Evolutionary conservation across 345 rosid genomes (phyloP).

Genomic region (Linum tenue): DNA sequence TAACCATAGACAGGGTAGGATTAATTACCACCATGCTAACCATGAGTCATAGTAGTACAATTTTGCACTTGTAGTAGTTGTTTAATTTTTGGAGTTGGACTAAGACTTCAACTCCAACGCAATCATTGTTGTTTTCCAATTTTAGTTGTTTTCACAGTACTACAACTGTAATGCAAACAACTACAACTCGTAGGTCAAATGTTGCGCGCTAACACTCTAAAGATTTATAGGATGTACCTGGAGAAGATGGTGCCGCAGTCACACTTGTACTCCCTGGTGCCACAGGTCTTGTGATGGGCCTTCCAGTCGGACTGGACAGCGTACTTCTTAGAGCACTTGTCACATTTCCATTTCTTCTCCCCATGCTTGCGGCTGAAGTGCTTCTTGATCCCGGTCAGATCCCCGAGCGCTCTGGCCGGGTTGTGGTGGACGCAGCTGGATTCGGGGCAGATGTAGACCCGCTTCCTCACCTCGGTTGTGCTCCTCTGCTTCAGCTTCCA

Average conservation of each 20-base stretch:
- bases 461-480: conserved; percentile 42
- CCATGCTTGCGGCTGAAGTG: conserved; percentile 79
- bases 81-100: no score
- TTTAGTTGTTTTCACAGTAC: no score
- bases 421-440: conserved; percentile 60
- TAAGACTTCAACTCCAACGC: no score
- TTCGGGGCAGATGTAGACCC: conserved; percentile 66
- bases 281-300: conserved; percentile 92
- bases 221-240: no score
- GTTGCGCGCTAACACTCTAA: no score
- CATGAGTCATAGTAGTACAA: no score
- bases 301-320: conserved; percentile 96
- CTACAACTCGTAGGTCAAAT: no score
- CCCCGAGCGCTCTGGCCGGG: conserved; percentile 58
- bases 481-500: conserved; percentile 62
- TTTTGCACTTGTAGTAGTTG: no score
- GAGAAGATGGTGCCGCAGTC: conserved; percentile 95
- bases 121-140: no score
- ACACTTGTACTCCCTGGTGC: conserved; percentile 87
- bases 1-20: no score
- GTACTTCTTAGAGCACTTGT: conserved; percentile 85
- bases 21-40: no score
- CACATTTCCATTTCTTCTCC: conserved; percentile 98
- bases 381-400: conserved; percentile 65
- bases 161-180: no score